Conservation (phyloP, 106 monocot genomes). For the Phalaenopsis equestris region DNA sequence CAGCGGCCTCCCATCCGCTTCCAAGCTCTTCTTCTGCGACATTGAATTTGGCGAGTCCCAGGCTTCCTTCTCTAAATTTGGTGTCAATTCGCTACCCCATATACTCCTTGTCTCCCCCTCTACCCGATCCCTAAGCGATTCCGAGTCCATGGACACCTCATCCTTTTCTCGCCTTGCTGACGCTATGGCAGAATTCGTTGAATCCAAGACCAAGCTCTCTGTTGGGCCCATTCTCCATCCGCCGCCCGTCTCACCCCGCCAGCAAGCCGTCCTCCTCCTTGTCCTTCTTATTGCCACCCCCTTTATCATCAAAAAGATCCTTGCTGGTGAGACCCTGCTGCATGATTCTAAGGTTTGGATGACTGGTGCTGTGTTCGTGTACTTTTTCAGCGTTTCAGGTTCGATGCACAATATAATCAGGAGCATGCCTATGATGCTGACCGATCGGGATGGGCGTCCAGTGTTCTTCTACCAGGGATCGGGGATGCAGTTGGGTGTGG, state of each 20-base stretch:
- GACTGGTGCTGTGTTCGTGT: constrained; percentile 62
- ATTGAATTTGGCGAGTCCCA: constrained; percentile 84
- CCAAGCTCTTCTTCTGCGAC: constrained; percentile 82
- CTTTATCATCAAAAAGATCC: constrained; percentile 46
- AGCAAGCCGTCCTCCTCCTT: constrained; percentile 33
- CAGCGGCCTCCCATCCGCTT: constrained; percentile 14
- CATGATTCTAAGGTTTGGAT: constrained; percentile 80
- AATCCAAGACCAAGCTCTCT: constrained; percentile 39
- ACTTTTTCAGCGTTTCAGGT: constrained; percentile 94
- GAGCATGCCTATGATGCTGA: constrained; percentile 69
- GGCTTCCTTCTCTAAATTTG: constrained; percentile 66
- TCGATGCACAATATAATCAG: constrained; percentile 88
- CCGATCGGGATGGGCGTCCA: constrained; percentile 35
- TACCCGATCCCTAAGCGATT: constrained; percentile 20
- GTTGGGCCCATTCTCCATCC: constrained; percentile 74
- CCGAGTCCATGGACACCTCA: constrained; percentile 60
- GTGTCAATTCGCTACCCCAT: constrained; percentile 79
- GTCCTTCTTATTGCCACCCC: constrained; percentile 38
- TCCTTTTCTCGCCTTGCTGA: constrained; percentile 68
- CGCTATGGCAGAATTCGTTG: constrained; percentile 82
- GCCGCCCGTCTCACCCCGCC: constrained; percentile 61
- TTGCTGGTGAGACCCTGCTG: constrained; percentile 62
- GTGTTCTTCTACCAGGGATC: constrained; percentile 93
- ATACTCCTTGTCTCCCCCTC: constrained; percentile 49
- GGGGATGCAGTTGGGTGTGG: constrained; percentile 91